Evolutionary conservation across 1,284 basidiomycete genomes (phyloP), one percentile per base, ranked within the genome.

Genomic region (Sutorius eximius): DNA sequence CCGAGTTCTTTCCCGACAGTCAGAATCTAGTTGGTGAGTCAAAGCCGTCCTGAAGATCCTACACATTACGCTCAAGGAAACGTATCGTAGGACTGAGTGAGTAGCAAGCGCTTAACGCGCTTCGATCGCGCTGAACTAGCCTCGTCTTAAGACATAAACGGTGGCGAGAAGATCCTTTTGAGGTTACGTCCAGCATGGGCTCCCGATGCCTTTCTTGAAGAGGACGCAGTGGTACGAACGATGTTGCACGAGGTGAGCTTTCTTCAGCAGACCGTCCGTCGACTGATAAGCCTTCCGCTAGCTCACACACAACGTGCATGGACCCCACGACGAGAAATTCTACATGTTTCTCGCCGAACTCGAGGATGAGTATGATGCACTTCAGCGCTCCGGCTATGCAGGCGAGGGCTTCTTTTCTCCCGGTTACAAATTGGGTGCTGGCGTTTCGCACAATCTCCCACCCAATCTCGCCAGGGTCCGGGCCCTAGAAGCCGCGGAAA

Each of bases 231-330:
- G 6, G 77, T 89, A 16, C 77, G 80, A 49, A 87, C 87, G 2
- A 92, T 95, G 91, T 78, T 95, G 8, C 93, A 95, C 64, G 93
- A 95, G 77, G 91, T 87, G 57, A 57, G 70, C 59, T 30, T 50
- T 32, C 34, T 24, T 15, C 7, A 16, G 1, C 9, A 18, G 10
- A 27, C 37, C n/a, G 7, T 32, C 7, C 12, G 0, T 16, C 51
- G 27, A 64, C n/a, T 13, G 13, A 32, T 13, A 34, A 11, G 1
- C 5, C 18, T 41, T 46, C 34, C 37, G 12, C 30, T 56, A 93
- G 88, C 84, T 95, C 33, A 89, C 92, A 0, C 93, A 95, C 68
- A 95, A 92, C 65, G 83, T 89, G 7, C 89, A 92, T 66, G 90
- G 91, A 1, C 88, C 91, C 3, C 93, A 95, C 64, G 89, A 95